Conservation (phyloP, 129 eudicot species). For the Ambrosia trifida region DNA sequence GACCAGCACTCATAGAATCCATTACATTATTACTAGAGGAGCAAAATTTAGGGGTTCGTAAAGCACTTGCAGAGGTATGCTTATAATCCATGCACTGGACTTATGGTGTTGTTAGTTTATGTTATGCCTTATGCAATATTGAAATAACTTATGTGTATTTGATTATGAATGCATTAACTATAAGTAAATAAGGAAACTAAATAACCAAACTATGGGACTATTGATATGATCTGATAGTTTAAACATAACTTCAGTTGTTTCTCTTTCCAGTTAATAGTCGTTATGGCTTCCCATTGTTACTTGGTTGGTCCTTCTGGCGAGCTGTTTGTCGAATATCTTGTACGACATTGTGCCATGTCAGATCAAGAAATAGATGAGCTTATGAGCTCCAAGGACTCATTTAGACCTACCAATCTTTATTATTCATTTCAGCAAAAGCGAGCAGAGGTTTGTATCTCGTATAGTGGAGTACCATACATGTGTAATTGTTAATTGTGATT, state of each 20-base stretch:
- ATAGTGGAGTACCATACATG: neutral
- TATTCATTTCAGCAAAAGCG: constrained; percentile 61
- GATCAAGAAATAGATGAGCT: constrained; percentile 58
- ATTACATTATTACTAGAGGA: constrained; percentile 78
- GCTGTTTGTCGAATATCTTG: constrained; percentile 87
- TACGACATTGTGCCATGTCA: constrained; percentile 77
- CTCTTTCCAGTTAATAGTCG: constrained; percentile 76
- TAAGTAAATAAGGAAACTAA: neutral
- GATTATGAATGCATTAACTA: neutral
- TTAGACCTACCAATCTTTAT: constrained; percentile 47
- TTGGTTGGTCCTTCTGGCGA: constrained; percentile 92
- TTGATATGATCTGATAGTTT: neutral
- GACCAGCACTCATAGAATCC: constrained; percentile 71
- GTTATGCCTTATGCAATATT: neutral
- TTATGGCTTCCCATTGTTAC: constrained; percentile 99
- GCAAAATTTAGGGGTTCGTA: constrained; percentile 69
- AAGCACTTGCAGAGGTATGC: constrained; percentile 95
- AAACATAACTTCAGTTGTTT: constrained; percentile 15
- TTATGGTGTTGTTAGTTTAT: neutral
- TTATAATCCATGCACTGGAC: constrained; percentile 7
- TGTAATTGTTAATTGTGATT: neutral
- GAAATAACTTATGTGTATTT: neutral
- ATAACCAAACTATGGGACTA: constrained; percentile 9
- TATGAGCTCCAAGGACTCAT: constrained; percentile 51
- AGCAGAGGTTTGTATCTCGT: constrained; percentile 62